A percentile compares a stretch with the other conserved stretches of the same genome.
Conservation (phyloP, 768 basidiomycete species). For the Mrakia hoshinonis region DNA sequence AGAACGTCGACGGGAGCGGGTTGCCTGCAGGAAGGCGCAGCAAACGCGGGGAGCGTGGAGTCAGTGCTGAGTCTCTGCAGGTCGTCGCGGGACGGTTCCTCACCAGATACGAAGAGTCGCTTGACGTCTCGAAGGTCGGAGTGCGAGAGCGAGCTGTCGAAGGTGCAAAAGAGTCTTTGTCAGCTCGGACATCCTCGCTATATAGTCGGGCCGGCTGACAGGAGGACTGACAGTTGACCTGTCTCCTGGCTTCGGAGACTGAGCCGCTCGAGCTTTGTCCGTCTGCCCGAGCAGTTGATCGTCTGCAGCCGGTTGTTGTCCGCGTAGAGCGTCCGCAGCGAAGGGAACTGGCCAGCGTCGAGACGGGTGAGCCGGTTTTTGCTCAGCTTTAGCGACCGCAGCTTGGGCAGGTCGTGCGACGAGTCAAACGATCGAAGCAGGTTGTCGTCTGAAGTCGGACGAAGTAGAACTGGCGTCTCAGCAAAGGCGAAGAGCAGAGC, state of each 20-base stretch:
- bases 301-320: conserved; percentile 59
- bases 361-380: conserved; percentile 66
- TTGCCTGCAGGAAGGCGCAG: conserved; percentile 36
- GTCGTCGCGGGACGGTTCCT: no score
- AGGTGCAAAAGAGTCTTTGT: conserved; percentile 14
- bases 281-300: conserved; percentile 39
- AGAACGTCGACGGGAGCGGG: conserved; percentile 37
- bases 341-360: conserved; percentile 51
- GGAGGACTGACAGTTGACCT: conserved; percentile 58
- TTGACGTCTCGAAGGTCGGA: conserved; percentile 78
- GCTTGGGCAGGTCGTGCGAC: conserved; percentile 48
- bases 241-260: conserved; percentile 76
- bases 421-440: conserved; percentile 49
- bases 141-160: conserved; percentile 31
- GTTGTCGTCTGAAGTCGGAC: conserved; percentile 67
- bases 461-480: no score
- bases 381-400: conserved; percentile 78
- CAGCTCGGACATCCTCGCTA: conserved; percentile 12
- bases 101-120: conserved; percentile 71
- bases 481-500: not conserved
- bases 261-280: conserved; percentile 74
- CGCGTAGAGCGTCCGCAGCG: conserved; percentile 80
- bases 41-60: no score
- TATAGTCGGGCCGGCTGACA: not conserved
- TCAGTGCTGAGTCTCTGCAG: no score